Conservation (phyloP, 352 stramenopile species). For the Blastocystis sp. region DNA sequence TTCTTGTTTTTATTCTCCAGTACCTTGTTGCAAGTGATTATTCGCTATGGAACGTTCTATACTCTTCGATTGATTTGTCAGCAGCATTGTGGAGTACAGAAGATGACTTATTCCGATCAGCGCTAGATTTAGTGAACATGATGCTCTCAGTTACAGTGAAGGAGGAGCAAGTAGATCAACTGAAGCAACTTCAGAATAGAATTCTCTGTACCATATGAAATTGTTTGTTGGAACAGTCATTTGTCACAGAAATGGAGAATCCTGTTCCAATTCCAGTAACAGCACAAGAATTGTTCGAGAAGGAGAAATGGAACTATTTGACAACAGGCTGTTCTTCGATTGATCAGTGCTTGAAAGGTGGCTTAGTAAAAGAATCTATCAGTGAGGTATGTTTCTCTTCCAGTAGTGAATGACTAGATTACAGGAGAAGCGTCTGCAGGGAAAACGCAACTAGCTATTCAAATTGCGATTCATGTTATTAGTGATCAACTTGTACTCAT, state of each 20-base stretch:
- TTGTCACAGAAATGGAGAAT: background rate
- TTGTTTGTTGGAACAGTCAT: background rate
- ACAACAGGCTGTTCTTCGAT: constrained; percentile 35
- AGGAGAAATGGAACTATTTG: background rate
- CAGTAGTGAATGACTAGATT: background rate
- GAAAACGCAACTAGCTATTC: constrained; percentile 47
- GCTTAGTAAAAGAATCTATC: constrained; percentile 2
- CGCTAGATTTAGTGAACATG: background rate
- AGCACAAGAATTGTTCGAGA: background rate
- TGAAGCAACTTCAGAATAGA: background rate
- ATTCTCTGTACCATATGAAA: background rate
- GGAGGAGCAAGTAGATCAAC: background rate
- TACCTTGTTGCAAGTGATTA: background rate
- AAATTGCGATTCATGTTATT: constrained; percentile 29
- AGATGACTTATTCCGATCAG: background rate
- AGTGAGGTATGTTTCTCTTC: background rate
- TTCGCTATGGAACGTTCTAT: background rate
- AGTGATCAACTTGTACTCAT: background rate
- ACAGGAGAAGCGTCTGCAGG: constrained; percentile 35
- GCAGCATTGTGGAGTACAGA: background rate
- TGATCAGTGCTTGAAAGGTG: constrained; percentile 53
- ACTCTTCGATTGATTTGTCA: background rate
- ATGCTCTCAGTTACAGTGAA: background rate
- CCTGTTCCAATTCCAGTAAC: background rate
- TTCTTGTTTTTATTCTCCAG: background rate